phyloP scores from a whole-genome alignment of 805 yeast species.

The Sugiyamaella americana region DNA sequence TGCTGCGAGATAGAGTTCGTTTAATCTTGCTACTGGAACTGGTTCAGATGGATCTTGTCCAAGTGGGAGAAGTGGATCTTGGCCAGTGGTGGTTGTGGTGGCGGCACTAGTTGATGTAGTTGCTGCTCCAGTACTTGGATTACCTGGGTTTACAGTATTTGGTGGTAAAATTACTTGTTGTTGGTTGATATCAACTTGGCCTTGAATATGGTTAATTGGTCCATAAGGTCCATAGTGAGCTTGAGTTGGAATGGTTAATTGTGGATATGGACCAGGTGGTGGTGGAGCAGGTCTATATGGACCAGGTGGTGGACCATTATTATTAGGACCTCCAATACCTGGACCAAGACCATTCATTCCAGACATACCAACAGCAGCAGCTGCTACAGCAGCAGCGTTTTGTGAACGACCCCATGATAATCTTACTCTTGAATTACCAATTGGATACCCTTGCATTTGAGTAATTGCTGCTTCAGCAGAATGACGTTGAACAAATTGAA shows the following conservation, averaged over 20 bases:
- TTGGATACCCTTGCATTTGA: constrained; percentile 85
- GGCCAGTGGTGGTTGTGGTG: constrained; percentile 3
- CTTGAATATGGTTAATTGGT: constrained; percentile 26
- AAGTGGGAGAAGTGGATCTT: constrained; percentile 15
- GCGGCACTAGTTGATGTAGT: background rate
- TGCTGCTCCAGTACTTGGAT: constrained; percentile 4
- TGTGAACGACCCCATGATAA: constrained; percentile 81
- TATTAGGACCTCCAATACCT: constrained; percentile 3
- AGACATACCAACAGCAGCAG: constrained; percentile 8
- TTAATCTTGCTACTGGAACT: constrained; percentile 39
- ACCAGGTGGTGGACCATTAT: constrained; percentile 11
- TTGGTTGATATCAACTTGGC: constrained; percentile 18
- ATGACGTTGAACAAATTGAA: constrained; percentile 68
- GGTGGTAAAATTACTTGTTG: constrained; percentile 8
- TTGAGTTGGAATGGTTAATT: constrained; percentile 30
- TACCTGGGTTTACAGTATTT: background rate
- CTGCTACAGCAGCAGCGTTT: constrained; percentile 18
- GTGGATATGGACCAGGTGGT: constrained; percentile 32
- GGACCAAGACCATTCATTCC: constrained; percentile 1
- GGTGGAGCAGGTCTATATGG: constrained; percentile 32
- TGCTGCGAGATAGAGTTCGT: constrained; percentile 49
- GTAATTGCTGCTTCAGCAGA: constrained; percentile 82
- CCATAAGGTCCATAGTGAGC: constrained; percentile 32
- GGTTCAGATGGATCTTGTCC: constrained; percentile 33
- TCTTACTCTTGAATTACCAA: constrained; percentile 76